Evolutionary conservation across 2,329 filamentous ascomycete genomes (phyloP).

Genomic region (Davidsoniella eucalypti): DNA sequence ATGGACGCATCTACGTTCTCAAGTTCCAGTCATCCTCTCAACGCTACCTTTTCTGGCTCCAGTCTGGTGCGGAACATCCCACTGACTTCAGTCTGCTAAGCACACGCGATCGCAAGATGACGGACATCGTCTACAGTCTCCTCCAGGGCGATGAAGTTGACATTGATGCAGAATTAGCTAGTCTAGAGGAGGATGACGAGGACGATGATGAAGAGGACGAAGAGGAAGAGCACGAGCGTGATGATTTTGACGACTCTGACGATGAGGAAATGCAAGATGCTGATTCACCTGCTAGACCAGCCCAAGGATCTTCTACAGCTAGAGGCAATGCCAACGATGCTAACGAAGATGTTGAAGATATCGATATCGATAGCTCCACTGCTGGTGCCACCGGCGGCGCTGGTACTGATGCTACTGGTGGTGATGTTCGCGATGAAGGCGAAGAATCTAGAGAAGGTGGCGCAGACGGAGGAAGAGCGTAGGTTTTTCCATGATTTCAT

Average conservation of each 20-base stretch:
- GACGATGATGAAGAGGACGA: slow-evolving; percentile 53
- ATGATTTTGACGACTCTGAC: background rate
- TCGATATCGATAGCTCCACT: slow-evolving; percentile 43
- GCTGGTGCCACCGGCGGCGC: slow-evolving; percentile 57
- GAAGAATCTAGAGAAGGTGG: slow-evolving; percentile 79
- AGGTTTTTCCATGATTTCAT: slow-evolving; percentile 41
- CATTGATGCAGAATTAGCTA: slow-evolving; percentile 54
- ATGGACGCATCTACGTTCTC: slow-evolving; percentile 81
- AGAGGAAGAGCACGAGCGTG: slow-evolving; percentile 36
- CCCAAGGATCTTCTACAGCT: too few species aligned
- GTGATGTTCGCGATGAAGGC: slow-evolving; percentile 82
- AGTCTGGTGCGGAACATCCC: slow-evolving; percentile 59
- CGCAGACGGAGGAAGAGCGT: slow-evolving; percentile 96
- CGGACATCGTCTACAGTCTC: slow-evolving; percentile 68
- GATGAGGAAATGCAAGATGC: slow-evolving; percentile 9
- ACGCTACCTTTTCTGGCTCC: slow-evolving; percentile 89
- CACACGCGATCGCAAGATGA: slow-evolving; percentile 70
- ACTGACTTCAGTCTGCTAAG: slow-evolving; percentile 66
- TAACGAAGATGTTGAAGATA: slow-evolving; percentile 19
- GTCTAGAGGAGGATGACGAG: slow-evolving; percentile 30
- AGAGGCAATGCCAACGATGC: too few species aligned
- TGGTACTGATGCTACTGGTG: slow-evolving; percentile 72
- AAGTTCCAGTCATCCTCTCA: slow-evolving; percentile 89
- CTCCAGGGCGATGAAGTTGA: slow-evolving; percentile 82
- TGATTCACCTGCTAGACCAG: background rate